phyloP scores from a whole-genome alignment of 768 basidiomycete species.

The Kwoniella bestiolae region DNA sequence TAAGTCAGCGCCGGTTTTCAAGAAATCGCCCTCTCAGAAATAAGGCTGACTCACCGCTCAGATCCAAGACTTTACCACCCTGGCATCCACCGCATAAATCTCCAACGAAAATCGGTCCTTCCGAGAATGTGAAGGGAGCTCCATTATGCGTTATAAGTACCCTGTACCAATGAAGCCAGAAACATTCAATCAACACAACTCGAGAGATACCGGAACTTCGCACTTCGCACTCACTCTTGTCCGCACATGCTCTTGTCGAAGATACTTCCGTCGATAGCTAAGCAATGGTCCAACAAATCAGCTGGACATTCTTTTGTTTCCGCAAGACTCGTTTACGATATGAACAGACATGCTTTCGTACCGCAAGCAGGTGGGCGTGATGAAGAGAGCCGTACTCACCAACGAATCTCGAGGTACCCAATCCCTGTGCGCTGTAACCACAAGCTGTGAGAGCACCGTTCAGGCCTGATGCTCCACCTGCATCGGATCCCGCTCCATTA shows the following conservation, averaged over 20 bases:
- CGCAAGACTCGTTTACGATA: no score
- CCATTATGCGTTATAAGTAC: constrained; percentile 2
- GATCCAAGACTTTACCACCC: neutral
- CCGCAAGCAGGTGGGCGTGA: no score
- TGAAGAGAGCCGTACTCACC: constrained; percentile 1
- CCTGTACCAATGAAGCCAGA: neutral
- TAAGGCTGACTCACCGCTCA: neutral
- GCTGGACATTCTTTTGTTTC: no score
- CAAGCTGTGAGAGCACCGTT: neutral
- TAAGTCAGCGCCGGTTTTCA: neutral
- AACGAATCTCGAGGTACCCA: neutral
- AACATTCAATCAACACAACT: neutral
- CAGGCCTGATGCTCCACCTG: neutral
- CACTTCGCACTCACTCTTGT: neutral
- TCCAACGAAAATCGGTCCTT: constrained; percentile 6
- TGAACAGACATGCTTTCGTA: no score
- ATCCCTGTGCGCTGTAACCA: neutral
- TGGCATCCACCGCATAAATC: constrained; percentile 1
- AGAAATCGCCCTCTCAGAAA: neutral
- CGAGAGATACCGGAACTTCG: neutral
- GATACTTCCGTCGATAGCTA: neutral
- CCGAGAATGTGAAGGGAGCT: constrained; percentile 1
- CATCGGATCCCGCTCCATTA: neutral
- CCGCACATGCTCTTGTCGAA: constrained; percentile 2
- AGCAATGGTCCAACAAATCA: neutral